Conservation (phyloP, 2,329 filamentous ascomycete species). For the Ascochyta koolunga region DNA sequence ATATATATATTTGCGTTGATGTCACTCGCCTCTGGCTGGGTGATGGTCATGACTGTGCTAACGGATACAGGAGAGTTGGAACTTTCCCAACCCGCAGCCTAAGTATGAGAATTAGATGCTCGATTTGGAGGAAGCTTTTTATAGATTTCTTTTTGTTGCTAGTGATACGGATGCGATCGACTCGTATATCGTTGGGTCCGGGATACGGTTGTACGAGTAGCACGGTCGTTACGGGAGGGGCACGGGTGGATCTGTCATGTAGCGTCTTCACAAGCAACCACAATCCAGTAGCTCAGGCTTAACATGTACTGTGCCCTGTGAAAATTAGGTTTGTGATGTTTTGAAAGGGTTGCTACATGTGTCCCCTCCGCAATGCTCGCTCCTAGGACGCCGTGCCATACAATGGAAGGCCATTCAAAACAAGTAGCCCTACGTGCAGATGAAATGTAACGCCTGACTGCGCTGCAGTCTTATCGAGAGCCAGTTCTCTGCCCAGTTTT, state of each 20-base stretch:
- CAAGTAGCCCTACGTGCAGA: constrained; percentile 7
- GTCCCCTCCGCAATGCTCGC: constrained; percentile 8
- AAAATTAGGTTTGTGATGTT: background rate
- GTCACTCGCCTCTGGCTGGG: too few relatives aligned
- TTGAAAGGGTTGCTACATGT: constrained; percentile 4
- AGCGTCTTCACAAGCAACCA: background rate
- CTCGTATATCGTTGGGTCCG: constrained; percentile 1
- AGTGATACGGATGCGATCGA: constrained; percentile 4
- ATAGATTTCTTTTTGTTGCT: constrained; percentile 6
- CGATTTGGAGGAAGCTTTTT: background rate
- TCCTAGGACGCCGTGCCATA: constrained; percentile 9
- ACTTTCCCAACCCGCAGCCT: constrained; percentile 29
- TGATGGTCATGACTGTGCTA: background rate
- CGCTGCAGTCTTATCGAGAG: constrained; percentile 28
- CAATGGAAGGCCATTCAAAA: constrained; percentile 9
- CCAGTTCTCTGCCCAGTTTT: background rate
- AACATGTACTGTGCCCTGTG: background rate
- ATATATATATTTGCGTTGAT: background rate
- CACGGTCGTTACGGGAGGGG: background rate
- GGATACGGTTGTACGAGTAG: constrained; percentile 5
- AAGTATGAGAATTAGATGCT: constrained; percentile 24
- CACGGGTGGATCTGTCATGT: background rate
- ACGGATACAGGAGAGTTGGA: constrained; percentile 35
- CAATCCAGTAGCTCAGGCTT: background rate
- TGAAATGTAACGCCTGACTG: constrained; percentile 21